A percentile compares a stretch with the other conserved stretches of the same genome.
Conservation (phyloP, 164 flowering plant species). For the Tetrastigma voinierianum region DNA sequence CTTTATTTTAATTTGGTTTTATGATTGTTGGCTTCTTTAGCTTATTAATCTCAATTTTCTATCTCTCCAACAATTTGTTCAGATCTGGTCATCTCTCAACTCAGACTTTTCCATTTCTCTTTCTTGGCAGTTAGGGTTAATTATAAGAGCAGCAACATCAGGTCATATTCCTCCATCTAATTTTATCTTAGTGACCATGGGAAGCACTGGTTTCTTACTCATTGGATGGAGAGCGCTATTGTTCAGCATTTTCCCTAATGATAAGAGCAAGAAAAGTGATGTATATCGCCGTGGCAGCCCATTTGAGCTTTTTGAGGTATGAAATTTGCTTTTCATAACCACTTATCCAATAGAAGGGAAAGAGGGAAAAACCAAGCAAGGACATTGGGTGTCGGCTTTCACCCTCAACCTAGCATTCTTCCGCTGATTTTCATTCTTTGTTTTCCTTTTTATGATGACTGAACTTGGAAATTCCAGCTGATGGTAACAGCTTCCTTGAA, state of each 20-base stretch:
- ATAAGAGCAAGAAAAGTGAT: conserved; percentile 60
- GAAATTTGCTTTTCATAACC: not conserved
- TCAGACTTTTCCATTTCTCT: conserved; percentile 5
- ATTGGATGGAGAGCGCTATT: conserved; percentile 85
- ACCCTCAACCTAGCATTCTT: not conserved
- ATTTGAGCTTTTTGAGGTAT: conserved; percentile 94
- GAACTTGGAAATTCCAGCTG: not conserved
- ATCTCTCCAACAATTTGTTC: not conserved
- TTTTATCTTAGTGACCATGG: conserved; percentile 76
- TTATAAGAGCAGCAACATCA: conserved; percentile 53
- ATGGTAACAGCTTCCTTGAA: not conserved
- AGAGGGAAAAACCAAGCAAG: not conserved
- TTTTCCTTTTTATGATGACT: too few species aligned
- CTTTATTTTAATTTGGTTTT: not conserved
- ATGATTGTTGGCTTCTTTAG: not conserved
- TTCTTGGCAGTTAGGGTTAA: conserved; percentile 66
- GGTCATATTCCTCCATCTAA: conserved; percentile 66
- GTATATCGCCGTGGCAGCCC: conserved; percentile 78
- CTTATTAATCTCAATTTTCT: not conserved
- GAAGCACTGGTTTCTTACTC: conserved; percentile 79
- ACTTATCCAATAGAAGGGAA: not conserved
- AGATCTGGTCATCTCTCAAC: not conserved
- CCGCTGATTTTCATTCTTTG: too few species aligned
- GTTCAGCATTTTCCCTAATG: conserved; percentile 44
- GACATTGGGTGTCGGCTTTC: too few species aligned